Evolutionary conservation across 306 rosid genomes (phyloP).

Genomic region (Mucuna pruriens): DNA sequence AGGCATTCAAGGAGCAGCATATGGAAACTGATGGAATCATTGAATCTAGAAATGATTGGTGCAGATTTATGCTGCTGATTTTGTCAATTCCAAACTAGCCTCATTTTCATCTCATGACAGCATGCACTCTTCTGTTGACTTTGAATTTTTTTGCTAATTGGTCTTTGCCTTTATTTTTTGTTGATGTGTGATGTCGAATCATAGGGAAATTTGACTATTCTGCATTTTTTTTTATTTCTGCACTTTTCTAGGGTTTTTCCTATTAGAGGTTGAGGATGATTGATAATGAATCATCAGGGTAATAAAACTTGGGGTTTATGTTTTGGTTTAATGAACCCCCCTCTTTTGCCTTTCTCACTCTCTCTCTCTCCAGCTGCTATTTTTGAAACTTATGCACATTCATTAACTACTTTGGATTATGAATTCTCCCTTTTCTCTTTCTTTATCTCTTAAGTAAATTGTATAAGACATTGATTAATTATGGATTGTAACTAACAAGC

Average conservation of each 20-base stretch:
- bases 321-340: slow-evolving; percentile 28
- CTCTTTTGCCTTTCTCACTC: not conserved
- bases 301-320: slow-evolving; percentile 10
- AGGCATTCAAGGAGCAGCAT: slow-evolving; percentile 32
- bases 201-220: slow-evolving; percentile 24
- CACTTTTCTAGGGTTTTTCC: slow-evolving; percentile 28
- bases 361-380: slow-evolving; percentile 22
- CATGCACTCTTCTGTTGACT: slow-evolving; percentile 32
- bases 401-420: slow-evolving; percentile 11
- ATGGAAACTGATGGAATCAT: slow-evolving; percentile 46
- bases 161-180: slow-evolving; percentile 29
- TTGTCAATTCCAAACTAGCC: slow-evolving; percentile 38
- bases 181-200: slow-evolving; percentile 28
- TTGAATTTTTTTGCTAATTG: slow-evolving; percentile 35
- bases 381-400: slow-evolving; percentile 19
- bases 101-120: slow-evolving; percentile 41
- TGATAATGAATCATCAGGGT: slow-evolving; percentile 28
- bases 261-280: slow-evolving; percentile 26
- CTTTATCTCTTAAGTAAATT: slow-evolving; percentile 25
- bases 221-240: slow-evolving; percentile 13
- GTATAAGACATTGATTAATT: not conserved
- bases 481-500: not conserved
- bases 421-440: slow-evolving; percentile 10
- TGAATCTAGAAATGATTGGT: slow-evolving; percentile 42
- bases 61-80: slow-evolving; percentile 31